A percentile compares a stretch with the other conserved stretches of the same genome.
Conservation (phyloP, 75 land plant genomes). For the Selaginella tamariscina region DNA sequence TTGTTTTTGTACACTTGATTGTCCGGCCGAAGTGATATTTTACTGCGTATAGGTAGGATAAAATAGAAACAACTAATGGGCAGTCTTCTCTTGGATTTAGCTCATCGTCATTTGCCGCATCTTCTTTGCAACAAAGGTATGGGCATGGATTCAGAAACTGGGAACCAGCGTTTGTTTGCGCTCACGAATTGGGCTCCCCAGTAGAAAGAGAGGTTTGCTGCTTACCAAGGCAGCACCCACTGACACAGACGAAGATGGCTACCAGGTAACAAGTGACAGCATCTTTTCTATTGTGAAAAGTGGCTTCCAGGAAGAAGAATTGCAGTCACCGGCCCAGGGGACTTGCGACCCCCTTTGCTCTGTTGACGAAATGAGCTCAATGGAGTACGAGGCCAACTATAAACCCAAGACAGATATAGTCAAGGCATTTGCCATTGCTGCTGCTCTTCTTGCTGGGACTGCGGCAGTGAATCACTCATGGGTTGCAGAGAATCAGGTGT, state of each 20-base stretch:
- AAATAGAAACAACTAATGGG: too few species aligned
- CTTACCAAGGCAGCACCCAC: background rate
- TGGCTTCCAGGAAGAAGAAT: too few species aligned
- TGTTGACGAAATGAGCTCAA: constrained; percentile 82
- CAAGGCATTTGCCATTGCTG: constrained; percentile 66
- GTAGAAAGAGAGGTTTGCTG: background rate
- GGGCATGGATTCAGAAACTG: background rate
- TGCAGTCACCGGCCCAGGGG: constrained; percentile 26
- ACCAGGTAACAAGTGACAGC: background rate
- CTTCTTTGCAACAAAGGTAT: background rate
- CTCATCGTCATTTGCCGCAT: background rate
- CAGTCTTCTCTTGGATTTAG: background rate
- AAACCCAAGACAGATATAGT: constrained; percentile 82
- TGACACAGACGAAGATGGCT: background rate
- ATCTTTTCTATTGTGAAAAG: background rate
- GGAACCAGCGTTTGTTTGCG: background rate
- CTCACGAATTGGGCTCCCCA: background rate
- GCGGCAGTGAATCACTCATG: constrained; percentile 85
- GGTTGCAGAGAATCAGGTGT: constrained; percentile 96
- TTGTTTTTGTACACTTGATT: too few species aligned
- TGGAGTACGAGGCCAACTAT: constrained; percentile 57
- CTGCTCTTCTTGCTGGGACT: constrained; percentile 42
- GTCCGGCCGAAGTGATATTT: too few species aligned
- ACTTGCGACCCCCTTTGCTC: constrained; percentile 91
- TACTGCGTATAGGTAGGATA: too few species aligned